Conservation (phyloP, 2,329 filamentous ascomycete species). For the Cordyceps sp. region DNA sequence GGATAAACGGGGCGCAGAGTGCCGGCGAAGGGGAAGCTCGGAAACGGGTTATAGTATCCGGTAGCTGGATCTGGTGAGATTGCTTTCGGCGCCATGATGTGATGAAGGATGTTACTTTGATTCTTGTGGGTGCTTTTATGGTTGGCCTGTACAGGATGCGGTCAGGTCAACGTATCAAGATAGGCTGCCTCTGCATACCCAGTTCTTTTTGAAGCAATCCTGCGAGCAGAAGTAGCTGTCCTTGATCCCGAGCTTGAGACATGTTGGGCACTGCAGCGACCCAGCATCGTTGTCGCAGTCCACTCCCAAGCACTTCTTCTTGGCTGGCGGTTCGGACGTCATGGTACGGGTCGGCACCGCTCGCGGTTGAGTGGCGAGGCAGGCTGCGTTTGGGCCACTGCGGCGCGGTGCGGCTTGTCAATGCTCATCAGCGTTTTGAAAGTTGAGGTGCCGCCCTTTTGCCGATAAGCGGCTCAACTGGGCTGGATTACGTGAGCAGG, state of each 20-base stretch:
- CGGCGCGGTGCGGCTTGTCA: no score
- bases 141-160: slow-evolving; percentile 36
- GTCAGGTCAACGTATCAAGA: slow-evolving; percentile 4
- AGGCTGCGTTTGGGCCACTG: no score
- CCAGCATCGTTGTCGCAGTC: slow-evolving; percentile 82
- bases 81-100: slow-evolving; percentile 59
- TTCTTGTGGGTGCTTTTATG: slow-evolving; percentile 64
- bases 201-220: slow-evolving; percentile 97
- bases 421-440: no score
- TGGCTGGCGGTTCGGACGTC: slow-evolving; percentile 30
- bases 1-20: slow-evolving; percentile 74
- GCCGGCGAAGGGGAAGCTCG: slow-evolving; percentile 70
- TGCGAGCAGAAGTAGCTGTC: slow-evolving; percentile 96
- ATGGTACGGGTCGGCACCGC: no score
- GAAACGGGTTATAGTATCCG: slow-evolving; percentile 83
- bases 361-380: no score
- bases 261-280: slow-evolving; percentile 82
- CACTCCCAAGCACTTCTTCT: slow-evolving; percentile 60
- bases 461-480: no score
- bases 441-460: no score
- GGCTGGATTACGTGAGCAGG: no score
- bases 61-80: slow-evolving; percentile 85
- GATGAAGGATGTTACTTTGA: slow-evolving; percentile 58
- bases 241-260: slow-evolving; percentile 71
- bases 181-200: slow-evolving; percentile 43